Percentiles rank a stretch among this genome's conserved stretches.
phyloP scores from a whole-genome alignment of 805 yeast genomes.

The Suhomyces sp. region DNA sequence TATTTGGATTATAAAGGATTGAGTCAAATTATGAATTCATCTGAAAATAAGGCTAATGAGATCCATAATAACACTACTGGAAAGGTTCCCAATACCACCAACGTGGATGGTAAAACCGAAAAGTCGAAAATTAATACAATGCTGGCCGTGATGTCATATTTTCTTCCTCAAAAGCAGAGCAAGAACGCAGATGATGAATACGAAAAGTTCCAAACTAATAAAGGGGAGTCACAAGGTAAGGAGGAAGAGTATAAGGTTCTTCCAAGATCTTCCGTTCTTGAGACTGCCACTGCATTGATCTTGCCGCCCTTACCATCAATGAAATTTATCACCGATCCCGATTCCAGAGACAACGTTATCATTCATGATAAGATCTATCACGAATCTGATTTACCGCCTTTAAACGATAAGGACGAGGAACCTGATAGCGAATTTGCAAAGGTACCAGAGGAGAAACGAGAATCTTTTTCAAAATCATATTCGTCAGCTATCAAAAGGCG shows the following conservation, averaged over 20 bases:
- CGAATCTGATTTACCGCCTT: constrained; percentile 60
- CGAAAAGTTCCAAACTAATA: constrained; percentile 18
- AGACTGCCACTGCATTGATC: constrained; percentile 74
- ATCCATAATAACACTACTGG: constrained; percentile 1
- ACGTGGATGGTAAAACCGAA: constrained; percentile 15
- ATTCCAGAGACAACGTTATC: constrained; percentile 60
- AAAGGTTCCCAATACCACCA: constrained; percentile 5
- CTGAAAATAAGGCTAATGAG: constrained; percentile 9
- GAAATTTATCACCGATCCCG: constrained; percentile 68
- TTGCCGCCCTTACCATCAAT: constrained; percentile 78
- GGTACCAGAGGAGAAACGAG: not conserved
- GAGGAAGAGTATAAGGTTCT: constrained; percentile 24
- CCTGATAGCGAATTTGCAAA: not conserved
- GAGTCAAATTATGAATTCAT: constrained; percentile 18
- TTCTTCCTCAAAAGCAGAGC: constrained; percentile 42
- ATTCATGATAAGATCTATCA: constrained; percentile 79
- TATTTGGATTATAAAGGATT: constrained; percentile 82
- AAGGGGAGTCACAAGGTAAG: constrained; percentile 8
- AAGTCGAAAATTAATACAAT: constrained; percentile 25
- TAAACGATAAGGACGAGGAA: not conserved
- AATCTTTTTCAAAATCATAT: not conserved
- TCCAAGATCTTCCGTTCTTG: constrained; percentile 74
- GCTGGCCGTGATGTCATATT: constrained; percentile 39
- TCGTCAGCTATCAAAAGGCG: constrained; percentile 17
- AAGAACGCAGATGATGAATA: constrained; percentile 11